Percentiles rank a stretch among this genome's conserved stretches.
Evolutionary conservation across 169 alveolate genomes (phyloP).

Genomic region (Eimeria praecox): DNA sequence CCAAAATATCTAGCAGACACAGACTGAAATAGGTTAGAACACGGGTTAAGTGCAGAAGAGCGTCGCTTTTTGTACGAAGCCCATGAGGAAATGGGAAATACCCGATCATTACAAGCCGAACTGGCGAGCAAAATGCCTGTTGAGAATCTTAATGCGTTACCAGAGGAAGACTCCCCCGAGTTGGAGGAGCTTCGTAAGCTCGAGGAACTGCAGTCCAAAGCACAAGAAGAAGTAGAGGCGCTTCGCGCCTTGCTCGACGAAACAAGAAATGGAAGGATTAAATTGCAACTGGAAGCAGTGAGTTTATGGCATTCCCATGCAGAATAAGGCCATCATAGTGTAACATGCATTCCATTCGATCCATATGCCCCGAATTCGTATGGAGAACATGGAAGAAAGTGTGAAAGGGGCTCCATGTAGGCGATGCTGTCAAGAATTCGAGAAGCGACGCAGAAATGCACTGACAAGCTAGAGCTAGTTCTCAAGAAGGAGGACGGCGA

Average conservation of each 20-base stretch:
- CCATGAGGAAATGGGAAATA: neutral
- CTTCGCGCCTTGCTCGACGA: conserved; percentile 25
- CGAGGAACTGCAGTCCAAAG: conserved; percentile 6
- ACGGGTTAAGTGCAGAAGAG: neutral
- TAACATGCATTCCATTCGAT: neutral
- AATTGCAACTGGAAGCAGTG: conserved; percentile 53
- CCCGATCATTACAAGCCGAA: neutral
- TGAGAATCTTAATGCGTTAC: neutral
- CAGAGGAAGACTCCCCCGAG: conserved; percentile 5
- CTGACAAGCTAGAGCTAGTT: neutral
- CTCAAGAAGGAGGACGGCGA: conserved; percentile 44
- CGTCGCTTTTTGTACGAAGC: neutral
- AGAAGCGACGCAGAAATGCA: conserved; percentile 23
- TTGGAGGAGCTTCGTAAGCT: conserved; percentile 24
- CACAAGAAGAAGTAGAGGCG: conserved; percentile 34
- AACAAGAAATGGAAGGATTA: conserved; percentile 34
- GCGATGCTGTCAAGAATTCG: conserved; percentile 67
- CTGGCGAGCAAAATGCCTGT: neutral
- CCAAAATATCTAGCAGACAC: neutral
- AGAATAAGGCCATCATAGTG: neutral
- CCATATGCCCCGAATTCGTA: neutral
- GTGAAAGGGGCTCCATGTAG: conserved; percentile 22
- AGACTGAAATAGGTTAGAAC: neutral
- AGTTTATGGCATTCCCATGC: neutral
- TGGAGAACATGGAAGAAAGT: neutral